Percentiles rank a stretch among this genome's conserved stretches.
These are phyloP conservation scores for Mycena galopus DNA, from an alignment of 768 basidiomycete genomes.

Conservation along the genomic window DNA sequence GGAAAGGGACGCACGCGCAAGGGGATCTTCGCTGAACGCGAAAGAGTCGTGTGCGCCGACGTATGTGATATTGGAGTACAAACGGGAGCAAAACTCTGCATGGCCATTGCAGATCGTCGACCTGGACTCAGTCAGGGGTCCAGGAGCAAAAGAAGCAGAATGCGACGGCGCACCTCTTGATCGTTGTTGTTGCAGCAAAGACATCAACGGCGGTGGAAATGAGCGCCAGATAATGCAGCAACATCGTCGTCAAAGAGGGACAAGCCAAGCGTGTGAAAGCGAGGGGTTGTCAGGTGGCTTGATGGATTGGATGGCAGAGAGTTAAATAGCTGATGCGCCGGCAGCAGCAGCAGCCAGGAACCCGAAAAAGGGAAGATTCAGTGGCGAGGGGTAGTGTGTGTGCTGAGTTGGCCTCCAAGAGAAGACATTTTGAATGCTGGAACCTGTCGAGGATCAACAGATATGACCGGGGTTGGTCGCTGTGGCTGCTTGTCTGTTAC, in stretches of 20 bases:
- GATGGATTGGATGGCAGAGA: background rate
- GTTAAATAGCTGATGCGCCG: constrained; percentile 6
- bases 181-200: background rate
- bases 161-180: constrained; percentile 1
- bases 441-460: too few relatives aligned
- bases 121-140: constrained; percentile 37
- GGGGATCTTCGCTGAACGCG: constrained; percentile 61
- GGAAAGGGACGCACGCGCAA: constrained; percentile 56
- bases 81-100: constrained; percentile 69
- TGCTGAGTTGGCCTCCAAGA: background rate
- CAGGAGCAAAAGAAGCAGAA: background rate
- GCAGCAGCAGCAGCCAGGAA: background rate
- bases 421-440: too few relatives aligned
- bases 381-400: background rate
- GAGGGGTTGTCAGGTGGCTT: constrained; percentile 16
- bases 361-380: background rate
- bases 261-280: background rate
- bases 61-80: constrained; percentile 66
- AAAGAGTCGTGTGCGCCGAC: constrained; percentile 71
- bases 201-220: background rate
- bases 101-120: constrained; percentile 74
- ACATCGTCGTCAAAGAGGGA: constrained; percentile 1
- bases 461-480: too few relatives aligned
- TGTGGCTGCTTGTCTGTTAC: too few relatives aligned
- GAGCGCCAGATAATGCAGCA: constrained; percentile 7